Conservation (phyloP, 139 green algal genomes). For the Chlorella sorokiniana region DNA sequence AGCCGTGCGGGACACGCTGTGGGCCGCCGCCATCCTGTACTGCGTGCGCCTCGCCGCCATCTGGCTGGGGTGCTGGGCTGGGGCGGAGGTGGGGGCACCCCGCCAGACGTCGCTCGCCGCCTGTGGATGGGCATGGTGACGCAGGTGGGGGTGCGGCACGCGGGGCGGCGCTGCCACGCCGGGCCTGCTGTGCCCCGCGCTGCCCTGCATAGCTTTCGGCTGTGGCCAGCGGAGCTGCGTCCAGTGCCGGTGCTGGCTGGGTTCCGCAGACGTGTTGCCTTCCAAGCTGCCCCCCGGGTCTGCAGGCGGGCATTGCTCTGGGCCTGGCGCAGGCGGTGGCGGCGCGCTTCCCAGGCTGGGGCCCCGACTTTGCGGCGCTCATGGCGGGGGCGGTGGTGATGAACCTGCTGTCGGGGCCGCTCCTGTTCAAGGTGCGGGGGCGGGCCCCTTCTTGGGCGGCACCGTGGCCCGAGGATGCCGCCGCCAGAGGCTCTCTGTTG, state of each 20-base stretch:
- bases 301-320: conserved; percentile 84
- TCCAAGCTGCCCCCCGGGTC: no score
- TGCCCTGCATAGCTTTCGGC: no score
- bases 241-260: no score
- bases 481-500: no score
- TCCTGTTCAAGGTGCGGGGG: conserved; percentile 69
- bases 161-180: no score
- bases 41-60: conserved; percentile 66
- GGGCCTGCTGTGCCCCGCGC: no score
- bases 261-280: no score
- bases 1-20: conserved; percentile 71
- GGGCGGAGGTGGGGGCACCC: conserved; percentile 55
- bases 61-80: conserved; percentile 65
- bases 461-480: no score
- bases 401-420: conserved; percentile 83
- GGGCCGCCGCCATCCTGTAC: conserved; percentile 62
- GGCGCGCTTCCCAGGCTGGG: conserved; percentile 72
- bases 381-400: conserved; percentile 81
- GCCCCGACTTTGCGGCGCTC: conserved; percentile 75
- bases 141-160: no score
- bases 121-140: conserved; percentile 87
- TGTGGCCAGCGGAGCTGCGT: no score
- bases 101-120: conserved; percentile 46
- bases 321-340: conserved; percentile 77
- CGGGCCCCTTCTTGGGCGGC: no score